Evolutionary conservation across 176 grass and related monocot species (phyloP).

Genomic region (Oryza meyeriana): DNA sequence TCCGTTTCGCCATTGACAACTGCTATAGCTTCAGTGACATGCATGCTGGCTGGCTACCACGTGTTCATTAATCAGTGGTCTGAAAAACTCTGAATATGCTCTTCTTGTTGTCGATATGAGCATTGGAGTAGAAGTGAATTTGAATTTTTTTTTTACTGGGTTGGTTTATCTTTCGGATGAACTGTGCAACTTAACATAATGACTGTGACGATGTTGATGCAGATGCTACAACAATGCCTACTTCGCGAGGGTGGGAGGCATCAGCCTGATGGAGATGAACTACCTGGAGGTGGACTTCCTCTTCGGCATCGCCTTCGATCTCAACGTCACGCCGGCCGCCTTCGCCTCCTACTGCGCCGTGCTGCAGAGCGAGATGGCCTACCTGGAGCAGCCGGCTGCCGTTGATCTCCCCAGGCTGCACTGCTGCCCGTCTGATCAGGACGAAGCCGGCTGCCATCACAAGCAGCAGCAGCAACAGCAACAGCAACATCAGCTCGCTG

Average conservation of each 20-base stretch:
- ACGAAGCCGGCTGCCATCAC: slow-evolving; percentile 42
- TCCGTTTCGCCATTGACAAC: not conserved
- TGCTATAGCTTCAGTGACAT: not conserved
- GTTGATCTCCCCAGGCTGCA: slow-evolving; percentile 30
- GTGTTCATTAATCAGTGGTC: not conserved
- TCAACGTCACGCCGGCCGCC: slow-evolving; percentile 79
- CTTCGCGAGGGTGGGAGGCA: slow-evolving; percentile 92
- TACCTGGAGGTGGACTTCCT: slow-evolving; percentile 96
- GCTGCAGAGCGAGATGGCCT: slow-evolving; percentile 78
- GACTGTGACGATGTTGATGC: not conserved
- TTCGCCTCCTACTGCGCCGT: slow-evolving; percentile 84
- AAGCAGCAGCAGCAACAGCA: slow-evolving; percentile 54
- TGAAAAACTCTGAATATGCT: not conserved
- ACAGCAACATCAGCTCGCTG: slow-evolving; percentile 62
- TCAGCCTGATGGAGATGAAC: slow-evolving; percentile 95
- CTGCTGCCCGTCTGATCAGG: slow-evolving; percentile 55
- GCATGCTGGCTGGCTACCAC: not conserved
- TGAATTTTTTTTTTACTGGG: not conserved
- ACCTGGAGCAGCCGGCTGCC: slow-evolving; percentile 46
- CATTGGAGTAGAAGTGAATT: not conserved
- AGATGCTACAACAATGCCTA: slow-evolving; percentile 99
- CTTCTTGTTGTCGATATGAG: not conserved
- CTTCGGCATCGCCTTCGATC: slow-evolving; percentile 89
- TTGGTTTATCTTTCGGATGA: not conserved
- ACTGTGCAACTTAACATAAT: not conserved